Evolutionary conservation across 2,329 filamentous ascomycete species (phyloP).

Genomic region (Parastagonospora nodorum): DNA sequence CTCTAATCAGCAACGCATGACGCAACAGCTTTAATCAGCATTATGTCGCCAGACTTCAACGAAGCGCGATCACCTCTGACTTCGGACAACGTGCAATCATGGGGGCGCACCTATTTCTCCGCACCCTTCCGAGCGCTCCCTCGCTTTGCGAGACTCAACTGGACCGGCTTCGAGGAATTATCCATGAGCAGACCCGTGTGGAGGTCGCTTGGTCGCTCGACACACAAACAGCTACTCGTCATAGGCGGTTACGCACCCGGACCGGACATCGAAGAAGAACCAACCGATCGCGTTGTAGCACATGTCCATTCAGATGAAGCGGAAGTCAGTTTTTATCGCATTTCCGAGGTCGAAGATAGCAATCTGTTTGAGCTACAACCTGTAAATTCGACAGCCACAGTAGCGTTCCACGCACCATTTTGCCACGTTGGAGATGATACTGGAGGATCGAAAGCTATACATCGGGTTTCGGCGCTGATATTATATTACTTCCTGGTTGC

Average conservation of each 20-base stretch:
- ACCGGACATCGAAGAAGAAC: constrained; percentile 25
- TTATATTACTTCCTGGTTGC: constrained; percentile 33
- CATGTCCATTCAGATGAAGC: constrained; percentile 35
- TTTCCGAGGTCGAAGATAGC: constrained; percentile 19
- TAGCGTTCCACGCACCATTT: constrained; percentile 33
- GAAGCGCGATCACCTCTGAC: constrained; percentile 33
- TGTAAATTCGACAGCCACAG: constrained; percentile 33
- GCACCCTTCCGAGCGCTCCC: constrained; percentile 25
- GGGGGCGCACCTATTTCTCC: constrained; percentile 27
- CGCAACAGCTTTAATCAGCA: constrained; percentile 4
- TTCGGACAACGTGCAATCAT: constrained; percentile 27
- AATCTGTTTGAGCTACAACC: constrained; percentile 23
- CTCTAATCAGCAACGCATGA: constrained; percentile 4
- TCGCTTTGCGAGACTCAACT: constrained; percentile 22
- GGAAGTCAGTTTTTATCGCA: constrained; percentile 34
- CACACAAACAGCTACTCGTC: constrained; percentile 34
- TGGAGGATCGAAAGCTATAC: constrained; percentile 31
- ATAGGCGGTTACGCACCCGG: constrained; percentile 37
- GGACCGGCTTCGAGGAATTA: constrained; percentile 33
- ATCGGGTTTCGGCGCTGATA: constrained; percentile 33
- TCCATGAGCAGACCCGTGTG: constrained; percentile 30
- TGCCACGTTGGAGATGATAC: constrained; percentile 34
- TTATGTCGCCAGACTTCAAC: constrained; percentile 30
- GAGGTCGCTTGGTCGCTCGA: constrained; percentile 29
- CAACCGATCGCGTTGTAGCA: constrained; percentile 28